Conservation (phyloP, 768 basidiomycete genomes). For the Tricholoma saponaceum region DNA sequence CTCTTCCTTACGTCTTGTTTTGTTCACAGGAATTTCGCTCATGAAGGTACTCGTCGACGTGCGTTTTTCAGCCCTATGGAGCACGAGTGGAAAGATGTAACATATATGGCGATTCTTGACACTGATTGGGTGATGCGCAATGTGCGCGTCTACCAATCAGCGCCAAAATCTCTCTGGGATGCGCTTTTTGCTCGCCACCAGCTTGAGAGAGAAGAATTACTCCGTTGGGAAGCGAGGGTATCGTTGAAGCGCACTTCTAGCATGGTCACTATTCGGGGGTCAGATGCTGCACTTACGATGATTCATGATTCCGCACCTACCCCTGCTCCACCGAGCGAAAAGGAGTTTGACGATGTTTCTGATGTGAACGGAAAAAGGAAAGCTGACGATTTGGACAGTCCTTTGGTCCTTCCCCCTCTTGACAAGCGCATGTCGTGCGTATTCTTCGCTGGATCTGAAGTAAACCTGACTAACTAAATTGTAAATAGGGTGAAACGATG, state of each 20-base stretch:
- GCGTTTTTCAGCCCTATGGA: constrained; percentile 44
- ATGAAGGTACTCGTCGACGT: constrained; percentile 61
- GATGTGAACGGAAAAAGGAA: not conserved
- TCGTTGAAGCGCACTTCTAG: constrained; percentile 2
- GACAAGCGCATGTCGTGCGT: not conserved
- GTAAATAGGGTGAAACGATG: not conserved
- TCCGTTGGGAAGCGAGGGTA: constrained; percentile 42
- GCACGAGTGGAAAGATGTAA: constrained; percentile 53
- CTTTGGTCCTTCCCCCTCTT: not conserved
- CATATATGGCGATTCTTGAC: constrained; percentile 55
- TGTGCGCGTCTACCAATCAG: constrained; percentile 17
- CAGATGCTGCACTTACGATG: not conserved
- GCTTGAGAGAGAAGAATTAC: constrained; percentile 51
- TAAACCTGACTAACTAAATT: not conserved
- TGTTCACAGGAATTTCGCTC: constrained; percentile 45
- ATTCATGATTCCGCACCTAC: not conserved
- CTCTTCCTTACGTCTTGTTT: not conserved
- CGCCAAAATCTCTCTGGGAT: constrained; percentile 52
- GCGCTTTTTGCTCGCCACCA: constrained; percentile 57
- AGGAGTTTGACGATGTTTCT: not conserved
- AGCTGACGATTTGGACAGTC: not conserved
- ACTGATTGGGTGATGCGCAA: constrained; percentile 50
- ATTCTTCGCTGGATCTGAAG: not conserved
- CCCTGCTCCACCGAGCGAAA: not conserved
- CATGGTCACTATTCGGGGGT: not conserved